Conservation (phyloP, 2,329 filamentous ascomycete genomes). For the Zymoseptoria ardabiliae region DNA sequence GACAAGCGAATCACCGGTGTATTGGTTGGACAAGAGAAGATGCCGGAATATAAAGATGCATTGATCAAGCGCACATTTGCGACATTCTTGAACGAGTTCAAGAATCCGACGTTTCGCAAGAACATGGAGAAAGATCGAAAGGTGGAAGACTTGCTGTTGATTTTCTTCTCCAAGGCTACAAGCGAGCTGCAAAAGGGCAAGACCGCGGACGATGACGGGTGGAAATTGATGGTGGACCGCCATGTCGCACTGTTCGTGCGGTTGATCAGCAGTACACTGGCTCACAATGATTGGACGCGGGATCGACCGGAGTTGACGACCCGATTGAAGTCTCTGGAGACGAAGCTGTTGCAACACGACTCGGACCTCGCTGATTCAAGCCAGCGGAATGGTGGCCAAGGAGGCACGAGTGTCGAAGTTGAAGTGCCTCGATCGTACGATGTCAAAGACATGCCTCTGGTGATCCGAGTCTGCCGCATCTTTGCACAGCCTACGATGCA, state of each 20-base stretch:
- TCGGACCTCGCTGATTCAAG: constrained; percentile 68
- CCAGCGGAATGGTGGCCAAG: constrained; percentile 49
- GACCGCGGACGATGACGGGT: constrained; percentile 70
- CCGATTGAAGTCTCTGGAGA: constrained; percentile 75
- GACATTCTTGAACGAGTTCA: constrained; percentile 87
- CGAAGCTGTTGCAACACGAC: constrained; percentile 87
- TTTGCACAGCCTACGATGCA: constrained; percentile 74
- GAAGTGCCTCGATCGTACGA: constrained; percentile 79
- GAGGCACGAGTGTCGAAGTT: constrained; percentile 67
- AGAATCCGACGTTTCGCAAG: constrained; percentile 78
- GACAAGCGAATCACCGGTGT: constrained; percentile 76
- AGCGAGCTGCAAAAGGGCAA: constrained; percentile 80
- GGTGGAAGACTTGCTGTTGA: constrained; percentile 85
- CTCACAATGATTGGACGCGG: constrained; percentile 75
- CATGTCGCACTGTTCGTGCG: constrained; percentile 93
- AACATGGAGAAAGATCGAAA: constrained; percentile 89
- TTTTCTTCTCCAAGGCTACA: constrained; percentile 92
- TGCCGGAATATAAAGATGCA: constrained; percentile 86
- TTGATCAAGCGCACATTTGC: constrained; percentile 89
- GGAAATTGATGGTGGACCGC: constrained; percentile 86
- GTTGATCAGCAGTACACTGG: constrained; percentile 70
- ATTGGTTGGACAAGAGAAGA: constrained; percentile 69
- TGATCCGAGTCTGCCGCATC: constrained; percentile 76
- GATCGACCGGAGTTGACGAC: constrained; percentile 78
- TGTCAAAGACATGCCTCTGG: constrained; percentile 94